These are phyloP conservation scores for Aspergillus candidus DNA, from an alignment of 2,329 filamentous ascomycete genomes.

Conservation along the genomic window DNA sequence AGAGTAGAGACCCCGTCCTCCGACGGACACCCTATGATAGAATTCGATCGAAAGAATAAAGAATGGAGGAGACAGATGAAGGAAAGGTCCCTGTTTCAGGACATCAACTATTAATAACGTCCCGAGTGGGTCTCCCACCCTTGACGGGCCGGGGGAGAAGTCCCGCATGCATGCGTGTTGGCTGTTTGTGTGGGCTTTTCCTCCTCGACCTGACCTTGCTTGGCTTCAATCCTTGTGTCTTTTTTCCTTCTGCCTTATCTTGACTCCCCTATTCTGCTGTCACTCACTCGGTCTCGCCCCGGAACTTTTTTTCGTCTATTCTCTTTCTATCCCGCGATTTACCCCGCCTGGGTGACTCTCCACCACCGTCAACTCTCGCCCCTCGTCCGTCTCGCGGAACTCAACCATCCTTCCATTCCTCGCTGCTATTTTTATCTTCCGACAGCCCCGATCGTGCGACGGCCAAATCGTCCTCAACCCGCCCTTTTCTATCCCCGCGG, in stretches of 20 bases:
- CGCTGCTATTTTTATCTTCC: slow-evolving; percentile 18
- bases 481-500: not conserved
- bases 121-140: not conserved
- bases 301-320: slow-evolving; percentile 4
- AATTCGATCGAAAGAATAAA: no score
- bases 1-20: no score
- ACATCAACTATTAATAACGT: not conserved
- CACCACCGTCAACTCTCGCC: not conserved
- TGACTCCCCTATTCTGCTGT: slow-evolving; percentile 1
- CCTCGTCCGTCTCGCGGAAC: not conserved
- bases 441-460: slow-evolving; percentile 10
- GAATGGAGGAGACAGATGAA: no score
- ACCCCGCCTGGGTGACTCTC: not conserved
- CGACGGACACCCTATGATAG: no score
- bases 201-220: no score
- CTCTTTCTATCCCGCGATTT: not conserved
- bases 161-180: slow-evolving; percentile 13
- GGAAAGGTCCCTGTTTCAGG: no score
- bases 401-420: slow-evolving; percentile 3
- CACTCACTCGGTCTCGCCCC: slow-evolving; percentile 6
- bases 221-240: slow-evolving; percentile 1
- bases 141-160: slow-evolving; percentile 11
- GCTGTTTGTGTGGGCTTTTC: slow-evolving; percentile 4
- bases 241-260: slow-evolving; percentile 1
- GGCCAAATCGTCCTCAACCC: slow-evolving; percentile 2